Evolutionary conservation across 139 green algal species (phyloP).

Genomic region (Asterochloris sp.): DNA sequence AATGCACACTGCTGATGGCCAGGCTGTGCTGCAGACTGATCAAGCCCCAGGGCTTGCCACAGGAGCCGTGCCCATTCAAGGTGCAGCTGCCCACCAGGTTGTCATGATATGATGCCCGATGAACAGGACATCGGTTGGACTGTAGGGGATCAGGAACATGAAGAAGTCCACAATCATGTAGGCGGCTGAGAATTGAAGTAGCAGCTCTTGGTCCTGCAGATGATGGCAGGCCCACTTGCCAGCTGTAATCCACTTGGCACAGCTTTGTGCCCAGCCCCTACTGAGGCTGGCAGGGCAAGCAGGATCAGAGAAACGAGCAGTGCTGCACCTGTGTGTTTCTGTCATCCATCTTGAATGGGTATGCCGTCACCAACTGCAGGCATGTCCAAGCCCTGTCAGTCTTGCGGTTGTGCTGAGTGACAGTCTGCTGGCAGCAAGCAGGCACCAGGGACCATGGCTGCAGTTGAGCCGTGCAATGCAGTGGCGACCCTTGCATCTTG

Average conservation of each 20-base stretch:
- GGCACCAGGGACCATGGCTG: neutral
- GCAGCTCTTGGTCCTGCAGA: neutral
- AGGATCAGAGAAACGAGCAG: neutral
- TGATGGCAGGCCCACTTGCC: neutral
- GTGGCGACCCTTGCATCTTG: neutral
- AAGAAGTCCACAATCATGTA: slow-evolving; percentile 25
- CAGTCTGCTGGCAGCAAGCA: neutral
- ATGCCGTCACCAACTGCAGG: neutral
- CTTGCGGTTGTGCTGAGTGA: neutral
- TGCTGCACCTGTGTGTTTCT: neutral
- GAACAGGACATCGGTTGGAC: slow-evolving; percentile 19
- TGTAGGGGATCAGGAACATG: slow-evolving; percentile 25
- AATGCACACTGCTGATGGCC: no score
- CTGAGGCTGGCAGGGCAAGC: neutral
- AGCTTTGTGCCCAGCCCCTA: neutral
- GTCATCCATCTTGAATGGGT: neutral
- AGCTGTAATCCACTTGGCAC: neutral
- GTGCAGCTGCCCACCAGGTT: neutral
- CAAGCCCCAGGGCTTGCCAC: no score
- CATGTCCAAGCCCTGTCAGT: neutral
- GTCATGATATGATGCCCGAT: slow-evolving; percentile 20
- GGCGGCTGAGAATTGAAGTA: neutral
- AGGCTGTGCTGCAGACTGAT: no score
- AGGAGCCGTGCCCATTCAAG: no score
- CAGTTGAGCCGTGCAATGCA: neutral